phyloP scores from a whole-genome alignment of 2,329 filamentous ascomycete species.

The Venturia carpophila region DNA sequence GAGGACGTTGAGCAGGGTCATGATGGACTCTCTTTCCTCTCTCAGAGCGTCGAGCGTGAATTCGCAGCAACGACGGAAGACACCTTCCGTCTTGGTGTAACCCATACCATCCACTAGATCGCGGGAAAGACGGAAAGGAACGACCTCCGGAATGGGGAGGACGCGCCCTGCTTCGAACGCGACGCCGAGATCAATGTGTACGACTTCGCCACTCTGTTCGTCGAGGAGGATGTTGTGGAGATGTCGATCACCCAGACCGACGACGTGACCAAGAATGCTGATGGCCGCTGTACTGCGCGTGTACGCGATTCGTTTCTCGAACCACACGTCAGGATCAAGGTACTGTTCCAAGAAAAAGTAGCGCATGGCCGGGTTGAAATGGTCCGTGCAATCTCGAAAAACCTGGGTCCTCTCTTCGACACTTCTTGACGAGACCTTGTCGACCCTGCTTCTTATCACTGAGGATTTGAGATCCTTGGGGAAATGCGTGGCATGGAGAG shows the following conservation, averaged over 20 bases:
- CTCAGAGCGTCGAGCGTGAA: slow-evolving; percentile 91
- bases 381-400: slow-evolving; percentile 70
- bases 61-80: slow-evolving; percentile 96
- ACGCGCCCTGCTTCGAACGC: slow-evolving; percentile 95
- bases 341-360: slow-evolving; percentile 98
- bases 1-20: slow-evolving; percentile 95
- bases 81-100: slow-evolving; percentile 86
- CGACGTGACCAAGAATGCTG: slow-evolving; percentile 86
- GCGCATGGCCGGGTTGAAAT: slow-evolving; percentile 86
- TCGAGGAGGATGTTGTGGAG: slow-evolving; percentile 96
- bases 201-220: slow-evolving; percentile 79
- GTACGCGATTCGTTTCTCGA: slow-evolving; percentile 78
- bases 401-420: slow-evolving; percentile 64
- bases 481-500: slow-evolving; percentile 79
- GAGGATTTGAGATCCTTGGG: slow-evolving; percentile 73
- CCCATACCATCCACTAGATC: slow-evolving; percentile 98
- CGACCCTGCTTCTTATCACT: slow-evolving; percentile 72
- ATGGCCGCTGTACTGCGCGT: slow-evolving; percentile 90
- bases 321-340: slow-evolving; percentile 92
- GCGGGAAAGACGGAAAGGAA: slow-evolving; percentile 88
- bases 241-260: slow-evolving; percentile 89
- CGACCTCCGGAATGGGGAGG: slow-evolving; percentile 89
- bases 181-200: slow-evolving; percentile 95
- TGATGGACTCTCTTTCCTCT: slow-evolving; percentile 94
- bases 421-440: slow-evolving; percentile 41